Evolutionary conservation across 345 rosid genomes (phyloP), one percentile per base, ranked within the genome.

Genomic region (Pistacia atlantica): DNA sequence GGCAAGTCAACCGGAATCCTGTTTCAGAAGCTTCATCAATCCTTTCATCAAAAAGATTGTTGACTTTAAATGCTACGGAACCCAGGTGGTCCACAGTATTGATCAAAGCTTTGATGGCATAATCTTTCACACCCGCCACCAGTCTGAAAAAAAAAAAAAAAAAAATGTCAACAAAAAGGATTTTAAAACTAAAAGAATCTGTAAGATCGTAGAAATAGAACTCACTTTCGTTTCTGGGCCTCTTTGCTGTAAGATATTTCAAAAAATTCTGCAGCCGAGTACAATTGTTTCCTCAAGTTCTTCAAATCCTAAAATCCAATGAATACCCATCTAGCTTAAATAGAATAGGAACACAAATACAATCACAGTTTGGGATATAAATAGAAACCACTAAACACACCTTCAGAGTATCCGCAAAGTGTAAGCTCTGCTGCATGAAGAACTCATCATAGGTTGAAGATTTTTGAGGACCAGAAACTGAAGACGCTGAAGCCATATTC

Each of bases 1-100:
- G 64, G 84, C 92, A 84, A 75, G 84, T 84, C 61, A 96, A 74
- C 22, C 80, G 90, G 64, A 88, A 88, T 45, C 80, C 89, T 20
- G 88, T 77, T 48, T 77, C 83, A 55, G 88, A 88, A 83, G 83
- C 79, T 54, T 87, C 89, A 33, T 77, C 81, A 18, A 87, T 72
- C 62, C 87, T 87, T 49, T 90, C 90, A 67, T 88, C 86, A 62
- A 92, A 58, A 59, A 86, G 78, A 10, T 78, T 20, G 81, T 84
- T 86, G 49, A 93, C 81, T 84, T 93, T 90, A 86, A 61, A 86
- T 4, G 97, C 90, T 28, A 90, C 93, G 45, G 93, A 90, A 74
- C 99, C 99, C 84, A 95, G 82, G 77, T 95, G 99, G 74, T 95
- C 99, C 11, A 93, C 86, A 5, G 94, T 91, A 69, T 83, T 93